Base-by-base conservation (phyloP, 2,329 filamentous ascomycete species). In the Diaporthe aspalathi region DNA sequence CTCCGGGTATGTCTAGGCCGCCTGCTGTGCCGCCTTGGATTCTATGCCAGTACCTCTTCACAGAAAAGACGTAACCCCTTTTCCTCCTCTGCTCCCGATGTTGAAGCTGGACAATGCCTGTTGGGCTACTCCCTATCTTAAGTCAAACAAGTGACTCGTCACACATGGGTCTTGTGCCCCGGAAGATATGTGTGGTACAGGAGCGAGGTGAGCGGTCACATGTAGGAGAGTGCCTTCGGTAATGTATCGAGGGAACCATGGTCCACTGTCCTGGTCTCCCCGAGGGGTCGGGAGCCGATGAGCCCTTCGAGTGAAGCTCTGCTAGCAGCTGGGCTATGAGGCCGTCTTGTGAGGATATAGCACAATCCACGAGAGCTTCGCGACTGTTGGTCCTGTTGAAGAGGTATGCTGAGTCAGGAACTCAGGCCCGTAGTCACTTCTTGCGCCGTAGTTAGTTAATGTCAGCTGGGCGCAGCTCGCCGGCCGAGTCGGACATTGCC, bases 131-230 rank as follows among this genome's bases (percentile, higher is more conserved):
- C 17, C 32, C 24, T 16, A 38, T 50, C 29, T 27, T 8, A 50
- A n/a, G 29, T 11, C 35, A n/a, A 32, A 6, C 60, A 38, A 50
- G 60, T 65, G 60, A 65, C 60, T 65, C 2, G 45, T 65, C 60
- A 50, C 45, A 24, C 27, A 47, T 20, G 49, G 60, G 43, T 50
- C 35, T n/a, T n/a, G n/a, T n/a, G 60, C 35, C 14, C n/a, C 60
- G 38, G n/a, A 22, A 50, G 60, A 20, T 50, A 22, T 50, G 7
- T 24, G 29, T 65, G 16, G 17, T 16, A 35, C 43, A 22, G 7
- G 24, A 63, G 5, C 17, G n/a, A 12, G 32, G 56, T 38, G 60
- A 49, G 60, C 27, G 8, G 60, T 65, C 60, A 65, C 45, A 50
- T 12, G 22, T 27, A 27, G 24, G 20, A 65, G 20, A 5, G 24